Evolutionary conservation across 441 rosid genomes (phyloP), one percentile per base, ranked within the genome.

Genomic region (Bruguiera hainesii): DNA sequence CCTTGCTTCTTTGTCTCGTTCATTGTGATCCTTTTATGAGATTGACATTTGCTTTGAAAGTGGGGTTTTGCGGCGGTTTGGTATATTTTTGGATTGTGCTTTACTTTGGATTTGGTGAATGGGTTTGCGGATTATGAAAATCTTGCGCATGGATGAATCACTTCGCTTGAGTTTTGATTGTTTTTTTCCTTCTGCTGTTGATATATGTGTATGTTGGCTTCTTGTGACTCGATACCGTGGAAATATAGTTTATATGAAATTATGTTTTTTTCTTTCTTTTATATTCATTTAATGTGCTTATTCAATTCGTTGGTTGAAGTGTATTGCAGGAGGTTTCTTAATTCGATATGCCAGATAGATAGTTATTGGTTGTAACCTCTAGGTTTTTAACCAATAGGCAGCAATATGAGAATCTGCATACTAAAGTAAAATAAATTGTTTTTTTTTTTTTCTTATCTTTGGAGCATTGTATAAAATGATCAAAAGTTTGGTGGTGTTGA

Each of bases 81-180:
- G 29, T 23, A 13, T 39, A 20, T 53, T n/a, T 21, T 11, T 53
- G 65, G 25, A 5, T 39, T 42, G n/a, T 30, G 28, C 15, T 31
- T 52, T 55, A 31, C 53, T 55, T 65, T 1, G 13, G 28, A 59
- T 71, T 65, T 65, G 20, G 30, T 37, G 55, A 18, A 51, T 60
- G 35, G 46, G 13, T 10, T 65, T 55, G 16, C 9, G 5, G 61
- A 29, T 56, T 49, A 13, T n/a, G 15, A 7, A 7, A 63, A 51
- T 71, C 28, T 39, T 66, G 57, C 16, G 3, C 16, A 6, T 11
- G 13, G 66, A 9, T 66, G 46, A 10, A 21, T 11, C 29, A 26
- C 28, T 23, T 39, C 48, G 48, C 48, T 13, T 39, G 16, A 39
- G 46, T 39, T 39, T 39, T 39, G 16, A 39, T 39, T 39, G 15